phyloP scores from a whole-genome alignment of 306 rosid species.

The Rosa lucieae region DNA sequence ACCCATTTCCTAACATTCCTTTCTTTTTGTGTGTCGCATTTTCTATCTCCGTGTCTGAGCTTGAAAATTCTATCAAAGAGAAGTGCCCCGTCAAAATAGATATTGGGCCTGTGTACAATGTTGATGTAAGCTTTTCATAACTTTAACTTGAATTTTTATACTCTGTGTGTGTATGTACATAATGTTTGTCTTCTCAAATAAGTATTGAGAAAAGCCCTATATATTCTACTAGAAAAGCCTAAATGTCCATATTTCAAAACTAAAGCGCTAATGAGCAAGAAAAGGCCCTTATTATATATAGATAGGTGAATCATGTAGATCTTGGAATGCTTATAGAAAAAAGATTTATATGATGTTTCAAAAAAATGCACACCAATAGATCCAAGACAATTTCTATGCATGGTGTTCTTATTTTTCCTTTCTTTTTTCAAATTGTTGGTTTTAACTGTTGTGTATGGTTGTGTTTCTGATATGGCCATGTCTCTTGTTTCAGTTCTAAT shows the following conservation, averaged over 20 bases:
- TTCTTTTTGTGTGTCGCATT: neutral
- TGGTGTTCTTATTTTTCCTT: neutral
- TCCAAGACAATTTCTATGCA: neutral
- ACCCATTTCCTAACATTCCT: neutral
- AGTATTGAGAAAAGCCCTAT: neutral
- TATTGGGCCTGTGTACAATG: conserved; percentile 82
- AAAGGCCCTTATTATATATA: no score
- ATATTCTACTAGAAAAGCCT: no score
- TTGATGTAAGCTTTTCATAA: conserved; percentile 58
- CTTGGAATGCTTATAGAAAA: neutral
- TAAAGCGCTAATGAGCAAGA: no score
- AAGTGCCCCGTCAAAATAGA: conserved; percentile 81
- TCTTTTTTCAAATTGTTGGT: neutral
- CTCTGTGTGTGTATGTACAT: neutral
- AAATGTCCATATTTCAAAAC: no score
- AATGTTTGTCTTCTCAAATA: neutral
- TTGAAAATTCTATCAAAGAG: conserved; percentile 70
- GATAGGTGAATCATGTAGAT: neutral
- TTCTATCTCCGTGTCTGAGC: conserved; percentile 50
- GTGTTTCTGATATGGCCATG: neutral
- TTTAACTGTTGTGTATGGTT: conserved; percentile 6
- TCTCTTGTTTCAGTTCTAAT: neutral
- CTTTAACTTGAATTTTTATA: neutral
- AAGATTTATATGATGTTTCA: neutral
- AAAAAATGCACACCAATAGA: neutral